Base-by-base conservation (phyloP, 73 alveolate species). In the Paramecium sexaurelia region DNA sequence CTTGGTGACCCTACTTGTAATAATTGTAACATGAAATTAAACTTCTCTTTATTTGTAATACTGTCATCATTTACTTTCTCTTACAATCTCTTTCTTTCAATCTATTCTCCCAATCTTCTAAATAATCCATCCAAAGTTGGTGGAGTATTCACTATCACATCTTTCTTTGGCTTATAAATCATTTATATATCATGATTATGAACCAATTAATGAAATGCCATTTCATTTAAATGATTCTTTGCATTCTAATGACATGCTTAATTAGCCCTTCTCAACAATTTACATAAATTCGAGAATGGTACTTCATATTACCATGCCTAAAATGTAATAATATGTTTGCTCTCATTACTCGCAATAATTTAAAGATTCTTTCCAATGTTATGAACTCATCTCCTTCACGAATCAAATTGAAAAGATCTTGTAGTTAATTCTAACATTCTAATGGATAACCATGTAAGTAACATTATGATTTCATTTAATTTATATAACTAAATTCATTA, bases 271-370 rank as follows among this genome's bases (percentile, higher is more conserved):
- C 83, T 13, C 20, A 61, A 19, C 26, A 61, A 61, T 29, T 10
- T 61, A 61, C 83, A 61, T 26, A 61, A 32, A 61, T 61, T 61
- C 4, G 83, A 61, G 43, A 61, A 61, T 29, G 41, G 83, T 13
- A 61, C 83, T 22, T 61, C 83, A 61, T 61, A 61, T 61, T 61
- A 24, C 83, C 83, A 61, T 61, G 22, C 39, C 83, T 24, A 61
- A 32, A 61, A 26, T 22, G 26, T 61, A 61, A 22, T 29, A 29
- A n/a, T 5, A 61, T 61, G 7, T 22, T 51, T 51, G 67, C 29
- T 15, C 13, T 51, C 1, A 51, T 22, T 61, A 61, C 83, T 61
- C 83, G 20, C 22, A 61, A 32, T 32, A 61, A 61, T 61, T 61
- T 61, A 32, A 61, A 61, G 26, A 61, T 32, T 32, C 83, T 61